phyloP scores from a whole-genome alignment of 2,329 filamentous ascomycete genomes.

The Tolypocladium tundrense region DNA sequence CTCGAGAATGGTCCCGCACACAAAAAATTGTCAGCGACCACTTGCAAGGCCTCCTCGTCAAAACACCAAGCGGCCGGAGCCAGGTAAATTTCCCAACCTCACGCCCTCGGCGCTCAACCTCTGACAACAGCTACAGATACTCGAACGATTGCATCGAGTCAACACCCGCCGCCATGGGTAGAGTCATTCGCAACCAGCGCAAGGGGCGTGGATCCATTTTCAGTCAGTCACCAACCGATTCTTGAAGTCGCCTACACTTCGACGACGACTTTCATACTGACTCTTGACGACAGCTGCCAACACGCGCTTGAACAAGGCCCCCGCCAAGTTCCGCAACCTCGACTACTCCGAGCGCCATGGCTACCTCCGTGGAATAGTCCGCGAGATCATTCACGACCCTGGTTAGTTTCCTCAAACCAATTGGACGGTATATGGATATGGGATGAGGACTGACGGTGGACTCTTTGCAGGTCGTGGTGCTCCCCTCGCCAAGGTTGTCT shows the following conservation, averaged over 20 bases:
- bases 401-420: constrained; percentile 36
- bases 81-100: constrained; percentile 22
- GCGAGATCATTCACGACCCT: constrained; percentile 98
- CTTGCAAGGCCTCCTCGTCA: constrained; percentile 20
- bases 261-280: constrained; percentile 17
- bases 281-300: constrained; percentile 49
- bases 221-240: constrained; percentile 30
- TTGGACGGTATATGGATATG: constrained; percentile 8
- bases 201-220: constrained; percentile 51
- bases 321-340: constrained; percentile 86
- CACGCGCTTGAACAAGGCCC: constrained; percentile 82
- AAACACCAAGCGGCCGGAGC: constrained; percentile 30
- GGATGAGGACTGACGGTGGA: constrained; percentile 14
- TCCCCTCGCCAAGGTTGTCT: constrained; percentile 90
- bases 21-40: constrained; percentile 25
- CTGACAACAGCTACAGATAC: constrained; percentile 14
- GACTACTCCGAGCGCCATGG: constrained; percentile 96
- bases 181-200: constrained; percentile 57
- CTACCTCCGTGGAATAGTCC: constrained; percentile 94
- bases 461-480: constrained; percentile 60
- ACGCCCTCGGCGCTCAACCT: constrained; percentile 8
- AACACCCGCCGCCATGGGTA: constrained; percentile 37
- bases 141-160: constrained; percentile 23
- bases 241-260: constrained; percentile 9
- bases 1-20: constrained; percentile 18